Evolutionary conservation across 2,329 filamentous ascomycete genomes (phyloP).

Genomic region (Fusarium buxicola): DNA sequence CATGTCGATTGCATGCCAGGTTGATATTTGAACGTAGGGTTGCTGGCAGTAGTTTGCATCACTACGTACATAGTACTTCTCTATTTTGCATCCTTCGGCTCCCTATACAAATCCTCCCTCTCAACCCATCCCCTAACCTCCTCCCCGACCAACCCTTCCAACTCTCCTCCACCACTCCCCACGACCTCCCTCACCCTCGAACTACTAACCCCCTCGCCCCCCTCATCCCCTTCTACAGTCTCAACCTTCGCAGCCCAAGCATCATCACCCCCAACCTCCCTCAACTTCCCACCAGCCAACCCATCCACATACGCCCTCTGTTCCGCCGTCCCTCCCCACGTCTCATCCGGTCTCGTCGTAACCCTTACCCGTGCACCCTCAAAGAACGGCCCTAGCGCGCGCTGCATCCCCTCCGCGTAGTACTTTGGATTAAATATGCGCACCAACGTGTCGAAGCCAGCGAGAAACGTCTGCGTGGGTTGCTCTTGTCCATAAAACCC

Average conservation of each 20-base stretch:
- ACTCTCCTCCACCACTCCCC: conserved; percentile 58
- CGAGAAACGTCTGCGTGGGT: conserved; percentile 73
- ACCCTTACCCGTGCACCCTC: conserved; percentile 70
- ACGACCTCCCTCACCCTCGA: conserved; percentile 73
- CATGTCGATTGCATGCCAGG: too few relatives aligned
- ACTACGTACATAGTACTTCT: too few relatives aligned
- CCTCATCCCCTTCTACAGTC: conserved; percentile 63
- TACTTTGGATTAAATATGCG: conserved; percentile 80
- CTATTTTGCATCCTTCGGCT: conserved; percentile 40
- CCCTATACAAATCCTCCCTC: conserved; percentile 65
- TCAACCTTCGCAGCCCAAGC: conserved; percentile 72
- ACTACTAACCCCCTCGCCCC: conserved; percentile 63
- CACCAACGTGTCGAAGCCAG: conserved; percentile 81
- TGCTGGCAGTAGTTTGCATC: too few relatives aligned
- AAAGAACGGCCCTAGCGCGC: conserved; percentile 73
- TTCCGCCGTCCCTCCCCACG: conserved; percentile 64
- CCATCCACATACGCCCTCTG: conserved; percentile 63
- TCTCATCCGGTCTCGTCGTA: conserved; percentile 70
- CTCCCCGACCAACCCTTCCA: conserved; percentile 66
- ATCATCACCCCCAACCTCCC: conserved; percentile 63
- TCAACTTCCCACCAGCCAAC: conserved; percentile 61
- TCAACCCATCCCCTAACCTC: conserved; percentile 70
- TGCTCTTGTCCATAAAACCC: conserved; percentile 54
- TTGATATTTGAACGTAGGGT: neutral
- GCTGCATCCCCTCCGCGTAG: conserved; percentile 64